phyloP scores from a whole-genome alignment of 2,329 filamentous ascomycete species.

The Capronia americana region DNA sequence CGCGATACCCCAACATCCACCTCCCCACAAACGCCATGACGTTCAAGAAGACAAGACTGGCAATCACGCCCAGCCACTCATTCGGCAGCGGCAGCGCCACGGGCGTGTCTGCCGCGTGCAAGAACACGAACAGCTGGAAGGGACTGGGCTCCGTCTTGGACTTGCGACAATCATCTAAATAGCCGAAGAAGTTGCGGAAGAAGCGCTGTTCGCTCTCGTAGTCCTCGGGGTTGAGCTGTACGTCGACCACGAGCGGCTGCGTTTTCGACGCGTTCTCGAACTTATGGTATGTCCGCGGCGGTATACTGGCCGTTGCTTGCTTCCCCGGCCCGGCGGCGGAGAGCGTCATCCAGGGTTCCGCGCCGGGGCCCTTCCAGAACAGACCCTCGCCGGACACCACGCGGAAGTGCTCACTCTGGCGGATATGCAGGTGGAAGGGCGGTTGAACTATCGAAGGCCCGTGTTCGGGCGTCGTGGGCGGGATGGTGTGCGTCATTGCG shows the following conservation, averaged over 20 bases:
- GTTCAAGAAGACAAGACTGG: constrained; percentile 28
- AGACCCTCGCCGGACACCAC: constrained; percentile 33
- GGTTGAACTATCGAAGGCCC: constrained; percentile 37
- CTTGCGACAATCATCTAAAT: constrained; percentile 40
- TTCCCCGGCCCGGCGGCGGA: constrained; percentile 24
- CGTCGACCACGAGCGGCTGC: constrained; percentile 37
- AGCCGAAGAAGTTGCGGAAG: constrained; percentile 42
- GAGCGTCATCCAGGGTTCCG: constrained; percentile 18
- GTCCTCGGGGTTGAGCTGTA: constrained; percentile 38
- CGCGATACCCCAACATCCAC: constrained; percentile 32
- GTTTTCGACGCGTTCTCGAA: constrained; percentile 39
- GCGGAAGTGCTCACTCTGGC: constrained; percentile 39
- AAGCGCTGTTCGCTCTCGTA: constrained; percentile 39
- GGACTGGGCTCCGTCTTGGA: constrained; percentile 33
- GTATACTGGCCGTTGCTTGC: constrained; percentile 27
- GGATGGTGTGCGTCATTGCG: constrained; percentile 36
- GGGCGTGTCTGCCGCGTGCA: constrained; percentile 38
- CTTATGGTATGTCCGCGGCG: constrained; percentile 33
- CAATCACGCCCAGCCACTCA: constrained; percentile 22
- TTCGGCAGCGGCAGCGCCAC: constrained; percentile 37
- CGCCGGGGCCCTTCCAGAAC: constrained; percentile 32
- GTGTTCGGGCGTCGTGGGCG: constrained; percentile 26
- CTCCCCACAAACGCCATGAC: constrained; percentile 26
- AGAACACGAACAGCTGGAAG: constrained; percentile 41
- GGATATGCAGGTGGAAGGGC: constrained; percentile 41